Base-by-base conservation (phyloP, 331 rosid species). In the Cydonia oblonga region DNA sequence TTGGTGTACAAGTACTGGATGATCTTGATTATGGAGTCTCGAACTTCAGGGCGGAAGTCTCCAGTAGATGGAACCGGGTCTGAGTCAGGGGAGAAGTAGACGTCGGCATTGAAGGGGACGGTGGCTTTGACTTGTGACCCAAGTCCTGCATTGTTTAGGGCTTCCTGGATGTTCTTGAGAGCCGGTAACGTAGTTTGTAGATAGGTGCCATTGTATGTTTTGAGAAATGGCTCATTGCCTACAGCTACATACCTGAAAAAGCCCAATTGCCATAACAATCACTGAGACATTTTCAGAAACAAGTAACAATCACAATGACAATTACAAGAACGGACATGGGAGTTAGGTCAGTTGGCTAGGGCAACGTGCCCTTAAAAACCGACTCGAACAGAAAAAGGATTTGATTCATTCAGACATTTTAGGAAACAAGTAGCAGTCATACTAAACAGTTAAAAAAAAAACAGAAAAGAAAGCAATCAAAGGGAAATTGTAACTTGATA, bases 201-300 rank as follows among this genome's bases (percentile, higher is more conserved):
- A 80, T 85, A 92, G 65, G 81, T 53, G 35, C 91, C 96, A 76
- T 88, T 92, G 68, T 92, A 92, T 51, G 92, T 79, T 80, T 81
- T 78, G 16, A 92, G 96, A 64, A 90, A 90, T 15, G 96, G 96
- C 33, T 92, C 98, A 82, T 90, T 92, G 10, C 98, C 98, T 74
- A 92, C 96, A 9, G 96, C 96, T 44, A 90, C 86, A 68, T 87
- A 92, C 90, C 98, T 92, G 81, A 77, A 75, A 75, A 78, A 11
- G 66, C 38, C 46, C 26, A 60, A 80, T 40, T 19, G 16, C 40
- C 74, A 65, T 6, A 65, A 44, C 38, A 40, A 40, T 40, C 46
- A 40, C 15, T 1, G 46, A 40, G 46, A 40, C 46, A 40, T 40
- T 40, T 40, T 11, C 46, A 40, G 46, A 40, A 40, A 40, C 46